These are phyloP conservation scores for Nakazawaea ishiwadae DNA, from an alignment of 805 yeast genomes.

Conservation along the genomic window DNA sequence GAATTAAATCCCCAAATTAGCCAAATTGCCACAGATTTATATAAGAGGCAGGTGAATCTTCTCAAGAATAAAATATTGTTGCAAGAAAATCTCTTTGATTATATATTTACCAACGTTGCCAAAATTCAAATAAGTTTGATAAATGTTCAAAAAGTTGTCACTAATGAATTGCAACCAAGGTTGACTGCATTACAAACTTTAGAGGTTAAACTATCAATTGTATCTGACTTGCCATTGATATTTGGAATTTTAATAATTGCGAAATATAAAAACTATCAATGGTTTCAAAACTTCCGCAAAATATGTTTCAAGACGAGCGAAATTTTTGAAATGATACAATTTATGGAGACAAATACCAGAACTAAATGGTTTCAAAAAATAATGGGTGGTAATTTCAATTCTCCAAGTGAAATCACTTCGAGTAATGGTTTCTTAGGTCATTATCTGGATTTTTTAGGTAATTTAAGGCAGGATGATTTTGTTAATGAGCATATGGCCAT, in stretches of 20 bases:
- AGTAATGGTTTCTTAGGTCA: slow-evolving; percentile 10
- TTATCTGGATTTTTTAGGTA: slow-evolving; percentile 25
- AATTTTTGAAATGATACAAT: slow-evolving; percentile 50
- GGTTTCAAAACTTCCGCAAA: slow-evolving; percentile 41
- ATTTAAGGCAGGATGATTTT: slow-evolving; percentile 24
- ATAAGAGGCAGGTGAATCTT: slow-evolving; percentile 30
- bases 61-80: slow-evolving; percentile 27
- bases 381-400: slow-evolving; percentile 29
- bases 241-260: slow-evolving; percentile 71
- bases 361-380: slow-evolving; percentile 63
- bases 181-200: slow-evolving; percentile 25
- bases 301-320: slow-evolving; percentile 42
- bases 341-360: slow-evolving; percentile 51
- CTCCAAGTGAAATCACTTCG: slow-evolving; percentile 4
- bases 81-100: slow-evolving; percentile 29
- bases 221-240: slow-evolving; percentile 64
- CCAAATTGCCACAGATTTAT: slow-evolving; percentile 28
- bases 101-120: slow-evolving; percentile 29
- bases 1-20: slow-evolving; percentile 28
- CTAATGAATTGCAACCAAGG: slow-evolving; percentile 26
- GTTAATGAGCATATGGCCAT: slow-evolving; percentile 19
- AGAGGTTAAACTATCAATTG: slow-evolving; percentile 29
- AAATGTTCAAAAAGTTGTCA: slow-evolving; percentile 25
- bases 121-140: slow-evolving; percentile 33
- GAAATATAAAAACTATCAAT: slow-evolving; percentile 50